phyloP scores from a whole-genome alignment of 2,329 filamentous ascomycete genomes.

The Colletotrichum endophyticum region DNA sequence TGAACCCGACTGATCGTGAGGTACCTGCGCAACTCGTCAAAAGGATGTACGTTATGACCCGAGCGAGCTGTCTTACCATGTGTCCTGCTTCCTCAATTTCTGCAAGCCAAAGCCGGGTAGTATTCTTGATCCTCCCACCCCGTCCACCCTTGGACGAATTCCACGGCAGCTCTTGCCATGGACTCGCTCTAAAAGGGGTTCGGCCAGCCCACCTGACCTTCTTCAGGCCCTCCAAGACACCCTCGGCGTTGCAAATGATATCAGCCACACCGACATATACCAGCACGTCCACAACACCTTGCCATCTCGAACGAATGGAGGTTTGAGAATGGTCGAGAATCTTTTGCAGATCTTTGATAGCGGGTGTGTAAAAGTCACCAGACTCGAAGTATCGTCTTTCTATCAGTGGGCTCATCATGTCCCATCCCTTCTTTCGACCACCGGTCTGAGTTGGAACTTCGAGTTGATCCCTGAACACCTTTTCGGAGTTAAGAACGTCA shows the following conservation, averaged over 20 bases:
- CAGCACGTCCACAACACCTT: neutral
- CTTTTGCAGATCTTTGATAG: neutral
- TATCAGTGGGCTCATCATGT: neutral
- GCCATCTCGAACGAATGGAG: neutral
- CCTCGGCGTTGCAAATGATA: constrained; percentile 9
- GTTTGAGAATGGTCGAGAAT: neutral
- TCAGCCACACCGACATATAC: neutral
- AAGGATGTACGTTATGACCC: neutral
- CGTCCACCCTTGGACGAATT: neutral
- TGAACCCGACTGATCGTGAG: neutral
- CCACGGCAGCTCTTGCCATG: neutral
- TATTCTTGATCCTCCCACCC: neutral
- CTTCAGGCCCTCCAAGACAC: neutral
- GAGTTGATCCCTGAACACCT: neutral
- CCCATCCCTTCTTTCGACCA: neutral
- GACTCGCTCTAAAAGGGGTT: neutral
- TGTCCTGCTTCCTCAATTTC: neutral
- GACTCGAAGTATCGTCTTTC: neutral
- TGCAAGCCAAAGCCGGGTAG: neutral
- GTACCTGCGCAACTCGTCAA: neutral
- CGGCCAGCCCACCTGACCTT: neutral
- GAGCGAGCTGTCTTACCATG: neutral
- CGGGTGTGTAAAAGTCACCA: neutral
- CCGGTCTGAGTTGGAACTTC: neutral
- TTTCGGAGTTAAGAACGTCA: neutral